Base-by-base conservation (phyloP, 345 rosid genomes). In the Bruguiera gymnorhiza region DNA sequence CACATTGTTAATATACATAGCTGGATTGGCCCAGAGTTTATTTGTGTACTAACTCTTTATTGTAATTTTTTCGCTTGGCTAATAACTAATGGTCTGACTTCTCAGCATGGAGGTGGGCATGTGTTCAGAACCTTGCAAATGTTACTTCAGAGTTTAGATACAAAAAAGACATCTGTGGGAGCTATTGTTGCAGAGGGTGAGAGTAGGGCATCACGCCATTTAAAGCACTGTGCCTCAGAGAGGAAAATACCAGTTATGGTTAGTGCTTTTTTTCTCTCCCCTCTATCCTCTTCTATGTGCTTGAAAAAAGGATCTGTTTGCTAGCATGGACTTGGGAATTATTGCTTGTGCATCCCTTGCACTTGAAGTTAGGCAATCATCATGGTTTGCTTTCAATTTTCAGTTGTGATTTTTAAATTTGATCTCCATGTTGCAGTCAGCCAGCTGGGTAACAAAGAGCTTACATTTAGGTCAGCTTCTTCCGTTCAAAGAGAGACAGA, bases 21-120 rank as follows among this genome's bases (percentile, higher is more conserved):
- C 20, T 43, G 15, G 19, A 43, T 43, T 63, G 67, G 20, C 67
- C 26, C 24, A 27, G 19, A 4, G 26, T 23, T 23, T 11, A 27
- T 18, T n/a, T 37, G 8, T 37, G 18, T 63, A 43, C 31, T 31
- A 4, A 8, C 21, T 7, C 3, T 18, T 26, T 56, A 31, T 72
- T 51, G 0, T 19, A 31, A 3, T 11, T 8, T 34, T 39, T 26
- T 43, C 34, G 19, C 27, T 43, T 64, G 29, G 15, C 59, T 20
- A 18, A 6, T 53, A 30, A 24, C 2, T 54, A 60, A 36, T 51
- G 69, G 51, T 69, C 46, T 52, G 66, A 55, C 52, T 60, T 65
- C 57, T 31, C 71, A 87, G 91, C 91, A 85, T 77, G 94, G 88
- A 66, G 89, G 86, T 43, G 91, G 94, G 51, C 69, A 63, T 57